Conservation (phyloP, 768 basidiomycete species). For the Vishniacozyma victoriae region DNA sequence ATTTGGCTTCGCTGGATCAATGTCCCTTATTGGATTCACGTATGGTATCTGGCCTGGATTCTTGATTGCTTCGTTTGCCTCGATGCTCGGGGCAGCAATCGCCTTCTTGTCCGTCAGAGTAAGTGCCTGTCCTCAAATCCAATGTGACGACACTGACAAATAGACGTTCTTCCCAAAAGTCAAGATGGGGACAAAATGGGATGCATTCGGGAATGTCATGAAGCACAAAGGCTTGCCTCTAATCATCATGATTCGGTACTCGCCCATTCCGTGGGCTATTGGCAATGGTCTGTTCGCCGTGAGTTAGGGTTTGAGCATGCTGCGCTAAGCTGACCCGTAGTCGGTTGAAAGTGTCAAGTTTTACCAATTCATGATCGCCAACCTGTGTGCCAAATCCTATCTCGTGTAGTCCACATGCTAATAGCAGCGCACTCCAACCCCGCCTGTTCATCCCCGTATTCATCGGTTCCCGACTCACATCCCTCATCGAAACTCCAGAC, state of each 20-base stretch:
- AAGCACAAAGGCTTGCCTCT: conserved; percentile 41
- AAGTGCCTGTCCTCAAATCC: conserved; percentile 9
- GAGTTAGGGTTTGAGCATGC: conserved; percentile 8
- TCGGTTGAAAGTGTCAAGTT: conserved; percentile 44
- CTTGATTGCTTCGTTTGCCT: conserved; percentile 27
- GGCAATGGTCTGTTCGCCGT: conserved; percentile 46
- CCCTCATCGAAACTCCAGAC: conserved; percentile 17
- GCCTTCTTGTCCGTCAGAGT: conserved; percentile 43
- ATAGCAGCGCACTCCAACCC: conserved; percentile 34
- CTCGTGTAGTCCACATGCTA: neutral
- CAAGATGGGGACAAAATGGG: conserved; percentile 37
- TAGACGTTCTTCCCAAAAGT: conserved; percentile 43
- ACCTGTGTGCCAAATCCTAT: conserved; percentile 20
- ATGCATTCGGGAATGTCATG: conserved; percentile 45
- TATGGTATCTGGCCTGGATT: conserved; percentile 44
- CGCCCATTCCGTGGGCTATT: conserved; percentile 45
- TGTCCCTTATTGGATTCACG: conserved; percentile 46
- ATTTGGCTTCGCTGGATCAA: conserved; percentile 40
- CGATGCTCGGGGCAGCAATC: conserved; percentile 32
- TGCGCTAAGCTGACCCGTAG: conserved; percentile 6
- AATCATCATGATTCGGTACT: conserved; percentile 46
- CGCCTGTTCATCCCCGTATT: conserved; percentile 44
- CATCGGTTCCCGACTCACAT: conserved; percentile 45
- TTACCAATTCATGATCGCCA: conserved; percentile 44
- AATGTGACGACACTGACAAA: neutral